Conservation (phyloP, 441 rosid species). For the Adansonia grandidieri region DNA sequence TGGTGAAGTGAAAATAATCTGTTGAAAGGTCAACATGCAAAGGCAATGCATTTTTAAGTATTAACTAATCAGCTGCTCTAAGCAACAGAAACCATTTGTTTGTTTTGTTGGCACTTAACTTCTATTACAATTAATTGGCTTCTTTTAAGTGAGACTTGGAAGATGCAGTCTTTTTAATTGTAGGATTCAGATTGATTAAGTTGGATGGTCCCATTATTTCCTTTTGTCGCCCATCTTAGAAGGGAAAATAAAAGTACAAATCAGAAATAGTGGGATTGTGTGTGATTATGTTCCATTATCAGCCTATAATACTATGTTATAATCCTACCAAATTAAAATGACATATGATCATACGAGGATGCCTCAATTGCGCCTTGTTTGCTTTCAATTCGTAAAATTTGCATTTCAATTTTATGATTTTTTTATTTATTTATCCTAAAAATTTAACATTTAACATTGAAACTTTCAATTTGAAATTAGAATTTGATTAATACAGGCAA, state of each 20-base stretch:
- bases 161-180: background rate
- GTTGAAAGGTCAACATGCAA: conserved; percentile 7
- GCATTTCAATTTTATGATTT: background rate
- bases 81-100: background rate
- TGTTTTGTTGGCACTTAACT: background rate
- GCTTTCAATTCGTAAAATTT: background rate
- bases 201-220: background rate
- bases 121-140: background rate
- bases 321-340: background rate
- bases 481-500: background rate
- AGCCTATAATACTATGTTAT: background rate
- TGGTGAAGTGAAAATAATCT: background rate
- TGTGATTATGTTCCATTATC: background rate
- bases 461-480: background rate
- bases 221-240: background rate
- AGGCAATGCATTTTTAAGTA: too few species aligned
- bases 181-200: background rate
- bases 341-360: background rate
- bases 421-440: background rate
- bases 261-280: background rate
- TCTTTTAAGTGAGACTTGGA: background rate
- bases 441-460: background rate
- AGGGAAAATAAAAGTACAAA: background rate
- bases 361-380: background rate
- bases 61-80: background rate